Base-by-base conservation (phyloP, 768 basidiomycete genomes). In the Fomitopsis pulvina region DNA sequence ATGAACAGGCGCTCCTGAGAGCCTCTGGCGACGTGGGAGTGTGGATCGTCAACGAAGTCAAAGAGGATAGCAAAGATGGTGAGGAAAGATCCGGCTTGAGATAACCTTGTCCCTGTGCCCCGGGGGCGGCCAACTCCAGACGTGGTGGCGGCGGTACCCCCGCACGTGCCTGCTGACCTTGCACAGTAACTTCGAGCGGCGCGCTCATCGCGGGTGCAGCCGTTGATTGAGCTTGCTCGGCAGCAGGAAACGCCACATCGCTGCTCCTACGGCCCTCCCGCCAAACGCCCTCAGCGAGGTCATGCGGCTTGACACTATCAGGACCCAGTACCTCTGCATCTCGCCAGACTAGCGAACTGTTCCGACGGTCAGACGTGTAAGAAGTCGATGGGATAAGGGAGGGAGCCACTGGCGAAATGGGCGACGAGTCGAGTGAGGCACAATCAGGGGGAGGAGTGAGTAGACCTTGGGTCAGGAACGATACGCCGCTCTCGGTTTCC, bases 301-400 rank as follows among this genome's bases (percentile, higher is more conserved):
- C 73, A 45, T 68, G 62, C 8, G 64, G 67, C 47, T 68, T 65
- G 25, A 75, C 67, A 50, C 66, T 74, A 47, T 75, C 73, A 1
- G 74, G 73, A 9, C 73, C 73, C 22, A 75, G 66, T 2, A 75
- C 52, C 42, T 77, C 74, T 5, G 66, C 72, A 44, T 74, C 73
- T 37, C 68, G 65, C 72, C 75, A 74, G 30, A 65, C 52, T 34
- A 68, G 40, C 41, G 67, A 63, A 48, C 63, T 61, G 38, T 59
- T 38, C 18, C 50, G 45, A n/a, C 56, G 62, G 2, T 18, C 22
- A 3, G 47, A 29, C 1, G 34, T 10, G 38, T 45, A 56, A 10
- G 38, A 27, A 2, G 38, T 24, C 1, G 50, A 6, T 10, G 41
- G 30, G 18, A 30, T 4, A 24, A 38, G 43, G 5, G 50, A 53